These are phyloP conservation scores for Vicia villosa DNA, from an alignment of 306 rosid species.

Conservation along the genomic window DNA sequence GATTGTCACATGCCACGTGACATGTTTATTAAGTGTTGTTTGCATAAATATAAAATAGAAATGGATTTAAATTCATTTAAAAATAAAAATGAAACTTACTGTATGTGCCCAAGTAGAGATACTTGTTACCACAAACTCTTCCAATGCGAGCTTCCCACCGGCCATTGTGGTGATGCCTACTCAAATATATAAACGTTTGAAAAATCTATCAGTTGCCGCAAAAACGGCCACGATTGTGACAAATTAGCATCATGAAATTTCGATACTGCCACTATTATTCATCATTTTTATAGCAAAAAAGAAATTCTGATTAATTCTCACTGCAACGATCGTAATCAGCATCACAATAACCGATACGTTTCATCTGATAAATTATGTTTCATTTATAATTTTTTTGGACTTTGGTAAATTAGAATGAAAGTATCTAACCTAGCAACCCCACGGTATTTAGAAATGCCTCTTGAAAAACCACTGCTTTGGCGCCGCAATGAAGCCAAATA, in stretches of 20 bases:
- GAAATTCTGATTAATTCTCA: no score
- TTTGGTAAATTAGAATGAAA: no score
- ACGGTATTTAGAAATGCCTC: slow-evolving; percentile 92
- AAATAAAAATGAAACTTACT: slow-evolving; percentile 52
- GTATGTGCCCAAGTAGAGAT: slow-evolving; percentile 86
- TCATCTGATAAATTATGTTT: no score
- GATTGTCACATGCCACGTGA: slow-evolving; percentile 34
- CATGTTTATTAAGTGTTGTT: not conserved
- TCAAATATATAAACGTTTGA: no score
- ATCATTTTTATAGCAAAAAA: no score
- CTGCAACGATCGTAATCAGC: no score
- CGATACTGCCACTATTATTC: no score
- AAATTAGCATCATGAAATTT: not conserved
- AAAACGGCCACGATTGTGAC: no score
- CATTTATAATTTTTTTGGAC: no score
- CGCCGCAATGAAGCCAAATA: slow-evolving; percentile 81
- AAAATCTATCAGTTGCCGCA: no score
- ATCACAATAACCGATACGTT: no score
- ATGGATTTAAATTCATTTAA: not conserved
- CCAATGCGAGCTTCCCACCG: slow-evolving; percentile 99
- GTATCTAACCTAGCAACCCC: slow-evolving; percentile 80
- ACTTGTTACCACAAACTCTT: slow-evolving; percentile 87
- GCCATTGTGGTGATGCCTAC: slow-evolving; percentile 92
- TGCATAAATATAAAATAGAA: not conserved
- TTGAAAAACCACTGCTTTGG: slow-evolving; percentile 83